Evolutionary conservation across 352 stramenopile genomes (phyloP).

Genomic region (Globisporangium cystogenes): DNA sequence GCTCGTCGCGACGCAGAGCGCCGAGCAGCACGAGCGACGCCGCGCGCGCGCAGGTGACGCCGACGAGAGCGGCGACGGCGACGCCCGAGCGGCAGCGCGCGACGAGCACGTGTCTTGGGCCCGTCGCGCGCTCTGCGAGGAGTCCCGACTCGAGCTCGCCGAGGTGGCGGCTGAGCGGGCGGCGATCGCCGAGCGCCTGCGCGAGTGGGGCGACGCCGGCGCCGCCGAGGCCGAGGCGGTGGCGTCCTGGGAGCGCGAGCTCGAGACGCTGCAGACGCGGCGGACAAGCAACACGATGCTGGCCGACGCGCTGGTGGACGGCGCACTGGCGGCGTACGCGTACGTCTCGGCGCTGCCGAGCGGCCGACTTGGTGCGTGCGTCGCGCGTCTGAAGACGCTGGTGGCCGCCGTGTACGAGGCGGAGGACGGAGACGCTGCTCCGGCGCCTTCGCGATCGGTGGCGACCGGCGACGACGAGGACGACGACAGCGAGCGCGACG

Average conservation of each 20-base stretch:
- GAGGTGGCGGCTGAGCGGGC: conserved; percentile 10
- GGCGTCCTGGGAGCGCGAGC: neutral
- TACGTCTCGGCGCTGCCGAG: conserved; percentile 4
- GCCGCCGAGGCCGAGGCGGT: neutral
- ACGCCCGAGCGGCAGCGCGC: neutral
- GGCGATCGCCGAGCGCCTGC: conserved; percentile 1
- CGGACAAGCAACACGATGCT: conserved; percentile 1
- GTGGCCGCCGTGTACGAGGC: neutral
- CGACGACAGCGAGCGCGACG: neutral
- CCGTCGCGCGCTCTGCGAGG: conserved; percentile 16
- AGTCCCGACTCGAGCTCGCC: conserved; percentile 14
- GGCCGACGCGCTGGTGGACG: conserved; percentile 3
- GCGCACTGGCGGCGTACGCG: conserved; percentile 9
- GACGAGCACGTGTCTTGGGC: conserved; percentile 8
- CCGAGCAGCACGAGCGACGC: neutral
- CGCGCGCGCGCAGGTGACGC: neutral
- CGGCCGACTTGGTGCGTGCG: neutral
- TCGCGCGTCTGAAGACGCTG: conserved; percentile 3
- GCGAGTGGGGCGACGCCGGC: conserved; percentile 4
- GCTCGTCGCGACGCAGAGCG: neutral
- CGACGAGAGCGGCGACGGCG: neutral
- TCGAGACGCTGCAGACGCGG: neutral
- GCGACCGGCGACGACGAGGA: neutral
- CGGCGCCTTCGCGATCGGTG: no score
- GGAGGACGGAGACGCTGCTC: neutral